A percentile compares a stretch with the other conserved stretches of the same genome.
These are phyloP conservation scores for Bipolaris cookei DNA, from an alignment of 2,329 filamentous ascomycete species.

Conservation along the genomic window DNA sequence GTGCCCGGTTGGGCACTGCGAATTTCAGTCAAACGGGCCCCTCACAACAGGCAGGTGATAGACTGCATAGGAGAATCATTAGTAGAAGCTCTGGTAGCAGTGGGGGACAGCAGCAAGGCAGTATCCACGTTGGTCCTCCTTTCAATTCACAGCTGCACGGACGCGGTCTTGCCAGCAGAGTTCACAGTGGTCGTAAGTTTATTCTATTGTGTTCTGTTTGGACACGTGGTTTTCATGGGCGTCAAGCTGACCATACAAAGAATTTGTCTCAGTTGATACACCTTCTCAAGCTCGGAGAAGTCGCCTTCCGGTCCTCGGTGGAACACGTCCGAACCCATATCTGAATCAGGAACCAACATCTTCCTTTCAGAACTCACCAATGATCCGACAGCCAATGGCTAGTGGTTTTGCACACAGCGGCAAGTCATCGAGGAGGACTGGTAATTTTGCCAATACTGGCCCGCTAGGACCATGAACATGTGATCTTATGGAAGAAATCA, in stretches of 20 bases:
- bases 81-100: conserved; percentile 39
- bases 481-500: not conserved
- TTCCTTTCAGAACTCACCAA: conserved; percentile 41
- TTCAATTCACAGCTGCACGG: conserved; percentile 33
- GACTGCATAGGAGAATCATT: conserved; percentile 25
- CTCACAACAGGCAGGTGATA: conserved; percentile 21
- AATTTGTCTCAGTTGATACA: conserved; percentile 33
- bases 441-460: conserved; percentile 13
- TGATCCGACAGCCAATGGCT: conserved; percentile 43
- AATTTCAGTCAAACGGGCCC: conserved; percentile 29
- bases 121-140: conserved; percentile 24
- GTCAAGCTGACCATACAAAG: conserved; percentile 21
- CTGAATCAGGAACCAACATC: conserved; percentile 24
- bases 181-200: conserved; percentile 32
- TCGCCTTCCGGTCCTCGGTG: conserved; percentile 38
- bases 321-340: conserved; percentile 33
- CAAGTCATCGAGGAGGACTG: conserved; percentile 40
- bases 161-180: conserved; percentile 21
- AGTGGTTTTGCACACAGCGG: conserved; percentile 38
- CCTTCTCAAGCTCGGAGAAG: conserved; percentile 39
- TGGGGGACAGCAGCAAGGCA: conserved; percentile 28
- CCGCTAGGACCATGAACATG: conserved; percentile 19
- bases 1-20: conserved; percentile 32
- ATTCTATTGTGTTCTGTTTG: not conserved
- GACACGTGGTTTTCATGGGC: not conserved